Evolutionary conservation across 2,329 filamentous ascomycete species (phyloP), one percentile per base, ranked within the genome.

Genomic region (Ophiosphaerella korrae): DNA sequence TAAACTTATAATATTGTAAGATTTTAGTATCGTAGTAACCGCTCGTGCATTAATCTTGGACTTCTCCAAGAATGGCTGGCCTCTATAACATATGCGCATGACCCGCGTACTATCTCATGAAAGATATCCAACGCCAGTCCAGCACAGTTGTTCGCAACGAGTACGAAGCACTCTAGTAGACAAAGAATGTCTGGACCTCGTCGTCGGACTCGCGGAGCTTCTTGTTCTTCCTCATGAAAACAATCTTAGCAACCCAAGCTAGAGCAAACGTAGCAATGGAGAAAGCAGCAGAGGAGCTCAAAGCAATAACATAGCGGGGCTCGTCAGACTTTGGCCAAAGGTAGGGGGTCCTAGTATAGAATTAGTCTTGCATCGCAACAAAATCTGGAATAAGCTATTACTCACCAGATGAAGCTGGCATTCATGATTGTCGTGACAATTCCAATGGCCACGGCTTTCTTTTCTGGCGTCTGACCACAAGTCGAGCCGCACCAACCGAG

Each of bases 361-460:
- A 33, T 58, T 52, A 58, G 50, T 44, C 2, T 7, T 7, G 5
- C 3, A 8, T 8, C 2, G 13, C 11, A 8, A 39, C 24, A 14
- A 18, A 26, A 18, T 14, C 12, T 2, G 9, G n/a, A 14, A 9
- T 32, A 26, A 18, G 11, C 9, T 3, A 31, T 3, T 8, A 42
- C 58, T 48, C 49, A 63, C 61, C 67, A 78, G 51, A 78, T 77
- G 45, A 75, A 72, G 7, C 72, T 70, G 34, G 71, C 64, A 32
- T 78, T 78, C 45, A 75, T 76, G 16, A 75, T 60, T 0, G 75
- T 74, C 32, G 78, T 79, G 4, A 77, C 76, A 32, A 78, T 75
- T 7, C 74, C 72, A 24, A 78, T 73, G 14, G 74, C 66, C 7
- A 76, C 76, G 29, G 77, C 76, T 53, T 76, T 76, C 67, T 78